Evolutionary conservation across 805 yeast species (phyloP).

Genomic region (Candida quercuum): DNA sequence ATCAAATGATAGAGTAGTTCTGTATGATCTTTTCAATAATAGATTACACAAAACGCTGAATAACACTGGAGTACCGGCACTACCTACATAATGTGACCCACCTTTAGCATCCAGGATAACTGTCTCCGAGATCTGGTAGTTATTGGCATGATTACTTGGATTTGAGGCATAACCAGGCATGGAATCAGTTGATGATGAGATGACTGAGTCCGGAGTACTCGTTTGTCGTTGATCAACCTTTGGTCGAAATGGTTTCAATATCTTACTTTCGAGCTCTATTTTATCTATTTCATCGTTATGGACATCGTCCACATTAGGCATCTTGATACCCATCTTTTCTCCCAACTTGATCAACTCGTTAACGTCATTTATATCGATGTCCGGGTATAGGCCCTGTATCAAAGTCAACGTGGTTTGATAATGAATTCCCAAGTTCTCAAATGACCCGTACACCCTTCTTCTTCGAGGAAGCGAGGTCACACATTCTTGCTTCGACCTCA

Average conservation of each 20-base stretch:
- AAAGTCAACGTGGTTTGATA: slow-evolving; percentile 35
- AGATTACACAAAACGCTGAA: slow-evolving; percentile 39
- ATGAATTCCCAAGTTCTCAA: slow-evolving; percentile 38
- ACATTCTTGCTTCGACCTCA: slow-evolving; percentile 33
- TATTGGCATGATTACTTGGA: neutral
- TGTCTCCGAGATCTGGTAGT: slow-evolving; percentile 18
- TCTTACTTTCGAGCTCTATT: slow-evolving; percentile 16
- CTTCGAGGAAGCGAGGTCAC: slow-evolving; percentile 37
- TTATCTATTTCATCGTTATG: slow-evolving; percentile 9
- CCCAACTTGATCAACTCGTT: slow-evolving; percentile 32
- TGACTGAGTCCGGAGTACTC: neutral
- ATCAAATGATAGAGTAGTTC: slow-evolving; percentile 33
- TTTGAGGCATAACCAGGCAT: neutral
- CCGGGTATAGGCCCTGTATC: slow-evolving; percentile 38
- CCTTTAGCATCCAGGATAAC: slow-evolving; percentile 39
- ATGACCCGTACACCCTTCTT: slow-evolving; percentile 35
- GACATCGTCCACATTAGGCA: slow-evolving; percentile 3
- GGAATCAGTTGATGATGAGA: neutral
- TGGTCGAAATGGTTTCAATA: slow-evolving; percentile 18
- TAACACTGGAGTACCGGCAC: slow-evolving; percentile 39
- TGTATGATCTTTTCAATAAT: slow-evolving; percentile 27
- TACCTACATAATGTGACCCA: slow-evolving; percentile 43
- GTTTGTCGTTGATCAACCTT: slow-evolving; percentile 3
- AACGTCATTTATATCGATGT: slow-evolving; percentile 37
- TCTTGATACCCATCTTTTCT: slow-evolving; percentile 16